These are phyloP conservation scores for Dictyostelium capitatum DNA, from an alignment of 78 protist species.

Conservation along the genomic window DNA sequence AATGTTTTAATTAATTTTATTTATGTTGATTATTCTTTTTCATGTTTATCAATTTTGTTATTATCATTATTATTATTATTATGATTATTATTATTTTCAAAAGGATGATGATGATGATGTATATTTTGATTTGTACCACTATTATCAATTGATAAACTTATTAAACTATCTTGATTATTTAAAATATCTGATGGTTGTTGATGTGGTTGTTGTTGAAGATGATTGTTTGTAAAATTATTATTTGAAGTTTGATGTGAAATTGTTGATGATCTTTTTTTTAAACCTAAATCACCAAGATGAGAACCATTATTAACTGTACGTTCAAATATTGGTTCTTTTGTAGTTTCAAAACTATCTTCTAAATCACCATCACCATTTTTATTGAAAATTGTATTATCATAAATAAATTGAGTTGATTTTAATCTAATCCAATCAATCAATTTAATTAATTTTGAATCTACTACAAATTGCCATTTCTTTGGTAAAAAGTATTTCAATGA, in stretches of 20 bases:
- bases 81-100: conserved; percentile 4
- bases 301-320: background rate
- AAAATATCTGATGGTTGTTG: background rate
- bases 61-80: background rate
- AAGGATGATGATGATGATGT: too few species aligned
- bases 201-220: background rate
- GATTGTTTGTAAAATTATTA: background rate
- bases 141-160: conserved; percentile 3
- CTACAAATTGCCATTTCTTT: background rate
- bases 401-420: background rate
- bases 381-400: background rate
- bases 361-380: background rate
- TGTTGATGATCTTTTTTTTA: background rate
- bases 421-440: background rate
- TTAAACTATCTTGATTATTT: background rate
- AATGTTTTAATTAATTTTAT: too few species aligned
- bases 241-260: background rate
- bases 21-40: too few species aligned
- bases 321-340: conserved; percentile 27
- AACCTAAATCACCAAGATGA: background rate
- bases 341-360: conserved; percentile 18
- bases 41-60: background rate
- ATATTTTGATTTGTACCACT: background rate
- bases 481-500: conserved; percentile 64
- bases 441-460: background rate